These are phyloP conservation scores for Sporothrix variecibatus DNA, from an alignment of 2,329 filamentous ascomycete genomes.

Conservation along the genomic window DNA sequence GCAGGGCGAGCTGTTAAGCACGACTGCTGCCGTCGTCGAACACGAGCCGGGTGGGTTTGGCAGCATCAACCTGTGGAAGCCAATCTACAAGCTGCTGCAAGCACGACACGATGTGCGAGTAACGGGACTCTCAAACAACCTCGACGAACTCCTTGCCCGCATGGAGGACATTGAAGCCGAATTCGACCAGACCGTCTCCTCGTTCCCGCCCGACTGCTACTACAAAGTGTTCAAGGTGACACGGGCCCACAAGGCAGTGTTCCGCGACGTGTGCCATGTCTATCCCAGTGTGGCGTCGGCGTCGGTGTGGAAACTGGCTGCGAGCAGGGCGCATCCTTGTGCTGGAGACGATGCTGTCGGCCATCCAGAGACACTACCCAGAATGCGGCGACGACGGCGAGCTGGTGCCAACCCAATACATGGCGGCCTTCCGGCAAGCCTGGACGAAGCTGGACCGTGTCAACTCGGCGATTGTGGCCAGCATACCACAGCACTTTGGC, in stretches of 20 bases:
- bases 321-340: slow-evolving; percentile 50
- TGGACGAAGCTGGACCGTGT: slow-evolving; percentile 45
- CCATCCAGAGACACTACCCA: slow-evolving; percentile 43
- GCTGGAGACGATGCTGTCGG: slow-evolving; percentile 50
- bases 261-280: slow-evolving; percentile 47
- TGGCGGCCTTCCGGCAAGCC: slow-evolving; percentile 41
- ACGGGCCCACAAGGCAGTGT: slow-evolving; percentile 45
- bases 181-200: slow-evolving; percentile 44
- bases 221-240: slow-evolving; percentile 46
- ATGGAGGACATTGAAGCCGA: slow-evolving; percentile 47
- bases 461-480: slow-evolving; percentile 47
- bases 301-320: slow-evolving; percentile 53
- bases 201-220: slow-evolving; percentile 45
- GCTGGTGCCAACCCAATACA: slow-evolving; percentile 35
- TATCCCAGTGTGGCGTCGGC: slow-evolving; percentile 49
- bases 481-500: slow-evolving; percentile 53
- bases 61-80: slow-evolving; percentile 46
- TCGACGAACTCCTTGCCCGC: slow-evolving; percentile 45
- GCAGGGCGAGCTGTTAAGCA: slow-evolving; percentile 45
- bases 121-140: slow-evolving; percentile 39
- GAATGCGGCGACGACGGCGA: slow-evolving; percentile 31
- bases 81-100: slow-evolving; percentile 50
- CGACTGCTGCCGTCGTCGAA: slow-evolving; percentile 34
- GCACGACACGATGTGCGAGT: slow-evolving; percentile 49
- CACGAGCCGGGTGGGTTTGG: slow-evolving; percentile 38